A percentile compares a stretch with the other conserved stretches of the same genome.
Conservation (phyloP, 2,329 filamentous ascomycete species). For the Alternaria hordeiaustralica region DNA sequence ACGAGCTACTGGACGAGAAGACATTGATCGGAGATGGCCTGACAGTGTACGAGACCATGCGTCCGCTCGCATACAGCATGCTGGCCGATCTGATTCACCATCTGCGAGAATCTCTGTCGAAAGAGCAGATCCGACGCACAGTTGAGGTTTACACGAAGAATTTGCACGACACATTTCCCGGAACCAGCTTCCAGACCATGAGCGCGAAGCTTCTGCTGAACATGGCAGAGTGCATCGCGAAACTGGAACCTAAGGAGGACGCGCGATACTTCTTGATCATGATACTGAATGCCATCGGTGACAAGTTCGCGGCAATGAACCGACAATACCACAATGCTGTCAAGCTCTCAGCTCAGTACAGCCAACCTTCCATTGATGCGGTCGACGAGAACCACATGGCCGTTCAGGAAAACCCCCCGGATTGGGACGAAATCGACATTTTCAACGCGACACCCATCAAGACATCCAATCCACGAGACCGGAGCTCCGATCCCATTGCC, state of each 20-base stretch:
- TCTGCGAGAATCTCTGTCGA: slow-evolving; percentile 84
- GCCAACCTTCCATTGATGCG: slow-evolving; percentile 68
- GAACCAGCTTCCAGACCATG: slow-evolving; percentile 99
- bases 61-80: slow-evolving; percentile 97
- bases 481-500: slow-evolving; percentile 85
- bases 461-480: slow-evolving; percentile 86
- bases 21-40: slow-evolving; percentile 94
- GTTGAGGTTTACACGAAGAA: slow-evolving; percentile 98
- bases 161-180: slow-evolving; percentile 91
- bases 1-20: slow-evolving; percentile 90
- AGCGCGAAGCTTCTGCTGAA: slow-evolving; percentile 96
- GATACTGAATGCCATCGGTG: slow-evolving; percentile 96
- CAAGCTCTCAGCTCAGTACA: slow-evolving; percentile 83
- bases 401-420: slow-evolving; percentile 78
- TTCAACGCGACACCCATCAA: slow-evolving; percentile 97
- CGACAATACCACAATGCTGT: slow-evolving; percentile 93
- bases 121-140: slow-evolving; percentile 91
- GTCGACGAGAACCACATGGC: slow-evolving; percentile 81
- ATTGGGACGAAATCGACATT: slow-evolving; percentile 98
- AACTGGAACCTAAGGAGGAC: slow-evolving; percentile 89
- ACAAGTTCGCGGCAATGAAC: slow-evolving; percentile 99
- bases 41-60: slow-evolving; percentile 95
- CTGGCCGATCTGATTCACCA: slow-evolving; percentile 97
- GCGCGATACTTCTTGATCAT: slow-evolving; percentile 95
- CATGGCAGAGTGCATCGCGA: slow-evolving; percentile 97